Conservation (phyloP, 164 flowering plant genomes). For the Magnolia changhungtana region DNA sequence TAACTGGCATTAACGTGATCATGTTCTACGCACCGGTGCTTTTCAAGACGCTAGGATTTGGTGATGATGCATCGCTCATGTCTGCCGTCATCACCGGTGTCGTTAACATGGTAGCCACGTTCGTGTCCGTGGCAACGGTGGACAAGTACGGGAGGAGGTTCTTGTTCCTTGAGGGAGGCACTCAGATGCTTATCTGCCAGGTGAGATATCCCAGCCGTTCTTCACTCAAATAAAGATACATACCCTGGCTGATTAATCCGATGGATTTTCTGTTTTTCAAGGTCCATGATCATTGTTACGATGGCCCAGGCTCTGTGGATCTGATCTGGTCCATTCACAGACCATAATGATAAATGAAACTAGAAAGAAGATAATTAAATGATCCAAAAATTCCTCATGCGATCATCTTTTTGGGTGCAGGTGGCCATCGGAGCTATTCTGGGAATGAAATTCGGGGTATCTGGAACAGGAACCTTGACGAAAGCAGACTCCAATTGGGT, state of each 20-base stretch:
- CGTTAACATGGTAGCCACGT: constrained; percentile 20
- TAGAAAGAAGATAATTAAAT: too few relatives aligned
- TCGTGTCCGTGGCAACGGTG: constrained; percentile 19
- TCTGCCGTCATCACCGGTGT: constrained; percentile 24
- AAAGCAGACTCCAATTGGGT: constrained; percentile 10
- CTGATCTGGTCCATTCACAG: too few relatives aligned
- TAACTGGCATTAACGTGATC: constrained; percentile 27
- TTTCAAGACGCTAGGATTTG: constrained; percentile 26
- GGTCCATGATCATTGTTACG: too few relatives aligned
- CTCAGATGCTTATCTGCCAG: constrained; percentile 23
- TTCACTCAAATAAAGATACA: too few relatives aligned
- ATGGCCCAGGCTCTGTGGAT: too few relatives aligned
- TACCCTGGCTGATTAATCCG: too few relatives aligned
- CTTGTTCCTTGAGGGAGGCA: constrained; percentile 22
- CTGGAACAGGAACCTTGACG: constrained; percentile 15
- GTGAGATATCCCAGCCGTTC: neutral
- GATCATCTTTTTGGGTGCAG: neutral
- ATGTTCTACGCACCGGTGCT: constrained; percentile 29
- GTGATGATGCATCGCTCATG: constrained; percentile 20
- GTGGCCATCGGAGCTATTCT: constrained; percentile 13
- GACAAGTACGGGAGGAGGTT: constrained; percentile 21
- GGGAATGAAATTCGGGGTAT: constrained; percentile 18
- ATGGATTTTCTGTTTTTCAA: neutral
- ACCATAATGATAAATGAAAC: too few relatives aligned
- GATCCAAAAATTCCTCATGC: too few relatives aligned